Conservation (phyloP, 2,329 filamentous ascomycete genomes). For the Talaromyces sp. region DNA sequence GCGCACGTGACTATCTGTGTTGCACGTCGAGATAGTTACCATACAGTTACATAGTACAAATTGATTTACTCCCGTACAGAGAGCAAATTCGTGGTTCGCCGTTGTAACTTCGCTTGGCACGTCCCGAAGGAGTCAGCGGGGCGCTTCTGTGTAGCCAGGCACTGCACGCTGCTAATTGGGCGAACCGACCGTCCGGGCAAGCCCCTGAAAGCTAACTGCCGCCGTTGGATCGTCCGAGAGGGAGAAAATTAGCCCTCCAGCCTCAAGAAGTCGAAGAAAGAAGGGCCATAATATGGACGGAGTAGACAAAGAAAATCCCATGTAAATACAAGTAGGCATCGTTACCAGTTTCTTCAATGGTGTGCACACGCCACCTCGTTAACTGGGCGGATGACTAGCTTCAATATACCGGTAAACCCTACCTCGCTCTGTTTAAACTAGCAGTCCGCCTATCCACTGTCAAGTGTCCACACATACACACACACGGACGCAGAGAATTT, state of each 20-base stretch:
- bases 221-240: not conserved
- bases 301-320: not conserved
- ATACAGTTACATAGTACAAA: too few relatives aligned
- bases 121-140: not conserved
- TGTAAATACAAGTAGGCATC: not conserved
- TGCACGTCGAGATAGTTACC: too few relatives aligned
- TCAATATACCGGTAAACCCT: not conserved
- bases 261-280: too few relatives aligned
- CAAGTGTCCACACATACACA: not conserved
- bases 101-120: not conserved
- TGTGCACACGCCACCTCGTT: conserved; percentile 5
- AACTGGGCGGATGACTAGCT: not conserved
- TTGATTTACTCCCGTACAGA: not conserved
- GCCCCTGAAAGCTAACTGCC: conserved; percentile 5
- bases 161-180: conserved; percentile 3
- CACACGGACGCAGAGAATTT: not conserved
- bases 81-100: not conserved
- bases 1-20: not conserved
- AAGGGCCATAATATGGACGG: not conserved
- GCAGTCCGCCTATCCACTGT: not conserved
- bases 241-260: too few relatives aligned
- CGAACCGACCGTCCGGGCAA: not conserved
- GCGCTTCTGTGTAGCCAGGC: conserved; percentile 8
- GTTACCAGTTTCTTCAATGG: too few relatives aligned
- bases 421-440: not conserved